Conservation (phyloP, 306 rosid genomes). For the Fagus crenata region DNA sequence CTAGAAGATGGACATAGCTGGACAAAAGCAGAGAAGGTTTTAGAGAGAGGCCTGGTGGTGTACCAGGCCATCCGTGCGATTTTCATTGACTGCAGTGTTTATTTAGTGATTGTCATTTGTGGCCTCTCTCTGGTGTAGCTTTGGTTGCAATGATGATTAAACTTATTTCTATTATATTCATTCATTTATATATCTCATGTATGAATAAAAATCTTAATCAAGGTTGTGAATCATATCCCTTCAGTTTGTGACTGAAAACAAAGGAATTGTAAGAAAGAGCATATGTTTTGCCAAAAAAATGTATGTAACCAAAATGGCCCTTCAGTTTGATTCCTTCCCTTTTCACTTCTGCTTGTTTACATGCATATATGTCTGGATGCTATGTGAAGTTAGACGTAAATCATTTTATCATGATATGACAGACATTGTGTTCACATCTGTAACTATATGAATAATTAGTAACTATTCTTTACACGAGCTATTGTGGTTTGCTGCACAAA, state of each 20-base stretch:
- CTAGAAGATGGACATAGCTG: conserved; percentile 45
- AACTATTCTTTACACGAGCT: neutral
- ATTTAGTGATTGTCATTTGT: conserved; percentile 66
- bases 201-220: neutral
- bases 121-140: conserved; percentile 55
- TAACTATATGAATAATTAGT: neutral
- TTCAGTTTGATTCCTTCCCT: neutral
- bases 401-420: neutral
- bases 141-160: neutral
- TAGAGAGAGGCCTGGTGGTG: conserved; percentile 83
- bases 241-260: neutral
- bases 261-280: neutral
- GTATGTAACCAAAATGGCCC: neutral
- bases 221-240: neutral
- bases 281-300: neutral
- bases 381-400: neutral
- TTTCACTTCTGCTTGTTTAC: neutral
- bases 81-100: conserved; percentile 78
- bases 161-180: neutral
- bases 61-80: conserved; percentile 73
- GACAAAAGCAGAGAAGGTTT: conserved; percentile 62
- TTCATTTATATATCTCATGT: neutral
- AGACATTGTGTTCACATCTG: neutral
- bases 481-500: no score
- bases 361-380: neutral